Evolutionary conservation across 2,329 filamentous ascomycete genomes (phyloP).

Genomic region (Lasiodiplodia sp.): DNA sequence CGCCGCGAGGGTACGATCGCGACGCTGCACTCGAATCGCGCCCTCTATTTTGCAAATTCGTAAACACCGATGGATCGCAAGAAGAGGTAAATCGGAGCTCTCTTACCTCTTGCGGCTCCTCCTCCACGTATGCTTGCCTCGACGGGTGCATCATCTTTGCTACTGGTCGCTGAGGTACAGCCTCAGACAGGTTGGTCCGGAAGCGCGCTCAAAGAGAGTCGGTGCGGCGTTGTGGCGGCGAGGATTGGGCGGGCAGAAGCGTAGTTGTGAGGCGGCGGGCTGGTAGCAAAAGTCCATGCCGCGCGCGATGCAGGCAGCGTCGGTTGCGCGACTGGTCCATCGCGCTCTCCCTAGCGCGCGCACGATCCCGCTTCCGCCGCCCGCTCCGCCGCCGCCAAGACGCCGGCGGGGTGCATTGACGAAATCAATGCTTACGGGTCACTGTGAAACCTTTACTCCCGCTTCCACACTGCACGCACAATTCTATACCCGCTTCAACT

Average conservation of each 20-base stretch:
- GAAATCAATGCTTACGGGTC: background rate
- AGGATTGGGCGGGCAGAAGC: background rate
- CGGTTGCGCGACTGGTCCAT: background rate
- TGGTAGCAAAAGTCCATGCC: conserved; percentile 3
- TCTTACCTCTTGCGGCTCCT: conserved; percentile 72
- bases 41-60: conserved; percentile 30
- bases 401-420: background rate
- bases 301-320: background rate
- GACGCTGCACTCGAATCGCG: conserved; percentile 23
- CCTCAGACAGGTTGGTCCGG: background rate
- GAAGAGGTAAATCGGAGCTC: conserved; percentile 37
- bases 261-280: background rate
- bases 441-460: background rate
- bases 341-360: background rate
- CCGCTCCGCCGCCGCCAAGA: conserved; percentile 18
- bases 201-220: background rate
- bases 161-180: conserved; percentile 12
- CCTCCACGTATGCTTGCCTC: conserved; percentile 93
- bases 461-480: background rate
- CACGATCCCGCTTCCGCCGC: conserved; percentile 1
- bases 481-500: background rate
- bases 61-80: conserved; percentile 40
- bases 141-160: conserved; percentile 75
- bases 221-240: background rate
- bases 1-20: conserved; percentile 17